Evolutionary conservation across 1,139 yeast species (phyloP), one percentile per base, ranked within the genome.

Genomic region (Entelexis sorbosivorans): DNA sequence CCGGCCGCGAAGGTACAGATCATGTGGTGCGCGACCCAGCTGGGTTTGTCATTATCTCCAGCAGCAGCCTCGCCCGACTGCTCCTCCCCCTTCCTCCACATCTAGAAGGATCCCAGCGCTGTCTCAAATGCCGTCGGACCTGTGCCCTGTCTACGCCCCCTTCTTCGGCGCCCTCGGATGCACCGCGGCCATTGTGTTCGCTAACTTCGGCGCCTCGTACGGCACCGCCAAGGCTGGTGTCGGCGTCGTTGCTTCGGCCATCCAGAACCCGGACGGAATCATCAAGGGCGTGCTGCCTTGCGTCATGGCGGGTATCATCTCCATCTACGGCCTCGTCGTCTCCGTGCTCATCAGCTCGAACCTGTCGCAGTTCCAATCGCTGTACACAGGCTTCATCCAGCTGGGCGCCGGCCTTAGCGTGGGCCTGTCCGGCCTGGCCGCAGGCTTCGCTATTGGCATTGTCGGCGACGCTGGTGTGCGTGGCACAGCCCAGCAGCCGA

Each of bases 401-500:
- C 75, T 91, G 66, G 93, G 95, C 50, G 89, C 96, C 68, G 98
- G 98, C 7, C 72, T 91, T 53, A 80, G 94, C 36, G 98, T 93
- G 47, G 98, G 98, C 28, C 84, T 91, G 64, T 87, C 97, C 5
- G 94, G 97, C 68, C 76, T 91, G 64, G 95, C 97, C 55, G 89
- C 96, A 58, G 99, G 99, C 53, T 91, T 86, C 67, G 95, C 98
- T 61, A 91, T 91, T 72, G 99, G 99, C 60, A 88, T 91, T 58
- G 99, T 91, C 50, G 99, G 99, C 60, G 98, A 91, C 67, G 97
- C 89, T 61, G 98, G 98, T 66, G 97, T 91, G 51, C 82, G 98
- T 68, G 95, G 89, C 64, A 81, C 82, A 61, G 91, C 89, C 79
- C 95, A 87, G 69, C 97, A 91, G 72, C 96, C 96, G 59, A 80